These are phyloP conservation scores for Eremomyces bilateralis DNA, from an alignment of 495 filamentous ascomycete species.

Conservation along the genomic window DNA sequence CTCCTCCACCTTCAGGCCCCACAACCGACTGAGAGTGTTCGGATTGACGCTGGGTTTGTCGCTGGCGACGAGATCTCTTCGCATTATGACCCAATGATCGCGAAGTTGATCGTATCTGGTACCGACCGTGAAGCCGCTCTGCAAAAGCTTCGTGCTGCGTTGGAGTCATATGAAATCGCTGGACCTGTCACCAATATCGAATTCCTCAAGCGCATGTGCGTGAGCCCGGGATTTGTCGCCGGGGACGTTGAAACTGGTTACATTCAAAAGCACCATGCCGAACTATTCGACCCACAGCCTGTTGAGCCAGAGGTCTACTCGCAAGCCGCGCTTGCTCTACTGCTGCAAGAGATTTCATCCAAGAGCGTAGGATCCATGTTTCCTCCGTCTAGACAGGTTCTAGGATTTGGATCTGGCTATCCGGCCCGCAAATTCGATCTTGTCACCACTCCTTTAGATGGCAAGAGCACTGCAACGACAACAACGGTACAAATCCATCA, in stretches of 20 bases:
- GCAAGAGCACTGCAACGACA: slow-evolving; percentile 11
- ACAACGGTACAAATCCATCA: slow-evolving; percentile 40
- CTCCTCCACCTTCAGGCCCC: slow-evolving; percentile 68
- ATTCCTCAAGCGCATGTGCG: slow-evolving; percentile 72
- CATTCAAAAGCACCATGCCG: slow-evolving; percentile 65
- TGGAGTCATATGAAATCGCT: slow-evolving; percentile 81
- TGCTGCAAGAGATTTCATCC: slow-evolving; percentile 28
- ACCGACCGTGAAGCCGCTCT: slow-evolving; percentile 58
- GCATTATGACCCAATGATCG: slow-evolving; percentile 98
- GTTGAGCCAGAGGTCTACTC: slow-evolving; percentile 27
- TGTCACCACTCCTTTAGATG: slow-evolving; percentile 2
- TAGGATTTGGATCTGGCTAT: slow-evolving; percentile 31
- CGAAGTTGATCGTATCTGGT: slow-evolving; percentile 88
- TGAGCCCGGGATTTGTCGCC: slow-evolving; percentile 56
- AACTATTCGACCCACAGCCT: slow-evolving; percentile 20
- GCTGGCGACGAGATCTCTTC: slow-evolving; percentile 80
- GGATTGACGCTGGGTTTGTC: slow-evolving; percentile 84
- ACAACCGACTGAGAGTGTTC: slow-evolving; percentile 39
- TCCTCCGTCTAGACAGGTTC: slow-evolving; percentile 6
- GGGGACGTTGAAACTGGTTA: slow-evolving; percentile 92
- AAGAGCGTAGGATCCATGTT: slow-evolving; percentile 1
- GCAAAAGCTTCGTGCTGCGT: slow-evolving; percentile 55
- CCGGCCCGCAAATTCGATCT: slow-evolving; percentile 37
- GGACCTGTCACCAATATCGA: slow-evolving; percentile 91
- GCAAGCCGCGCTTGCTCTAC: slow-evolving; percentile 57